Evolutionary conservation across 345 rosid species (phyloP).

Genomic region (Camelina hispida): DNA sequence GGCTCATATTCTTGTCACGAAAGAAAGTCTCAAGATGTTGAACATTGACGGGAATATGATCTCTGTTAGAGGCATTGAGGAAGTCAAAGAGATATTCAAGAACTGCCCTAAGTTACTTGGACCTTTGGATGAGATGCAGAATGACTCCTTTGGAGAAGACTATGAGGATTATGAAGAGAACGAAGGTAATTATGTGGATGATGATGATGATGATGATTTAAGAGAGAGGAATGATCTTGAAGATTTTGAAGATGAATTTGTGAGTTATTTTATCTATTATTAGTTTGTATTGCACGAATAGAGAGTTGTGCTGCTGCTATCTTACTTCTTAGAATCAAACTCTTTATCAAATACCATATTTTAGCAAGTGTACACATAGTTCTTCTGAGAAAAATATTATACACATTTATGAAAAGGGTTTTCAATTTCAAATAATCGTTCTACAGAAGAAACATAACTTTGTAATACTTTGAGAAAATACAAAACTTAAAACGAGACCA

Average conservation of each 20-base stretch:
- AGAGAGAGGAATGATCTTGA: conserved; percentile 1
- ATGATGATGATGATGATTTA: neutral
- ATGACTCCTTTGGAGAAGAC: conserved; percentile 54
- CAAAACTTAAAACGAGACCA: conserved; percentile 19
- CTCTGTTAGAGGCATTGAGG: conserved; percentile 73
- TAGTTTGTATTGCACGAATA: conserved; percentile 22
- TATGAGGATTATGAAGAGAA: neutral
- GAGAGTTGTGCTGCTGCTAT: neutral
- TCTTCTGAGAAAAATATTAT: neutral
- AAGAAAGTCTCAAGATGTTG: conserved; percentile 65
- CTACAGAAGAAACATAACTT: conserved; percentile 10
- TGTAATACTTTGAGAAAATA: neutral
- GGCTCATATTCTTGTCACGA: conserved; percentile 63
- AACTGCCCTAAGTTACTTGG: conserved; percentile 62
- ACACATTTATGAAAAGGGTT: neutral
- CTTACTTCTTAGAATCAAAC: neutral
- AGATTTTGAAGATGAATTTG: conserved; percentile 29
- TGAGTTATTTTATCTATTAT: conserved; percentile 9
- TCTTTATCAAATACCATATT: neutral
- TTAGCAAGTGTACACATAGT: neutral
- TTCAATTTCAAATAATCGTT: conserved; percentile 13
- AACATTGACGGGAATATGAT: conserved; percentile 68
- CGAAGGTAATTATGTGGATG: neutral
- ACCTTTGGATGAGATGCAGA: conserved; percentile 59
- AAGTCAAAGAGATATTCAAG: conserved; percentile 63